These are phyloP conservation scores for Stachybotrys elegans DNA, from an alignment of 2,329 filamentous ascomycete species.

Conservation along the genomic window DNA sequence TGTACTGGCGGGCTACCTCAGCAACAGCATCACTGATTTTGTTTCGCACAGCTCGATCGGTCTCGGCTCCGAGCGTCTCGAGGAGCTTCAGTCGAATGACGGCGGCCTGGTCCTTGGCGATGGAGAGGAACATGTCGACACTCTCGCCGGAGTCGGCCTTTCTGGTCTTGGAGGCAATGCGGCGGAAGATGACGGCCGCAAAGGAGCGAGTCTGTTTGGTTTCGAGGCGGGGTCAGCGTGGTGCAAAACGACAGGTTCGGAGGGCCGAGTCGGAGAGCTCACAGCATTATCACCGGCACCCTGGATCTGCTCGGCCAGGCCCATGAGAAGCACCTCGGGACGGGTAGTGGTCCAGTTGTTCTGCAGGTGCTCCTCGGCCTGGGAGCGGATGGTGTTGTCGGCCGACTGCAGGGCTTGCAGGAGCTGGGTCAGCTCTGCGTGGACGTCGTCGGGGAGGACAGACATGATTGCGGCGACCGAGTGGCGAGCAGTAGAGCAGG, in stretches of 20 bases:
- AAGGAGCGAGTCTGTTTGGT: slow-evolving; percentile 83
- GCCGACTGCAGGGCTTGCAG: slow-evolving; percentile 82
- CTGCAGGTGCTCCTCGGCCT: slow-evolving; percentile 86
- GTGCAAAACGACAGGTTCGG: too few species aligned
- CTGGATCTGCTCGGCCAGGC: slow-evolving; percentile 86
- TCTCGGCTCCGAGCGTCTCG: slow-evolving; percentile 68
- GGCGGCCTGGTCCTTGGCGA: slow-evolving; percentile 66
- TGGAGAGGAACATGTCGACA: slow-evolving; percentile 79
- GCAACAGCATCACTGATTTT: slow-evolving; percentile 98
- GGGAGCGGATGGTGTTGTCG: slow-evolving; percentile 79
- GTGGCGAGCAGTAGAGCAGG: slow-evolving; percentile 3
- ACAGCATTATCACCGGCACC: slow-evolving; percentile 69
- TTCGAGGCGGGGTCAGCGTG: too few species aligned
- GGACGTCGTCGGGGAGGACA: slow-evolving; percentile 76
- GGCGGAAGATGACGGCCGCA: slow-evolving; percentile 87
- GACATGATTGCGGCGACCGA: slow-evolving; percentile 58
- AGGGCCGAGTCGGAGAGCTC: slow-evolving; percentile 22
- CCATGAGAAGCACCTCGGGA: slow-evolving; percentile 88
- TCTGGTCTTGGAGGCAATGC: slow-evolving; percentile 83
- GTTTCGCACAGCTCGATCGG: slow-evolving; percentile 71
- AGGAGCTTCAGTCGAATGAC: slow-evolving; percentile 82
- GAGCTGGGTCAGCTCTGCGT: slow-evolving; percentile 78
- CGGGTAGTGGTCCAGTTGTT: slow-evolving; percentile 80
- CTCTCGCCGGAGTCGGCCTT: slow-evolving; percentile 69
- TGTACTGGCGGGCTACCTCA: slow-evolving; percentile 91